Evolutionary conservation across 495 filamentous ascomycete genomes (phyloP).

Genomic region (Glonium stellatum): DNA sequence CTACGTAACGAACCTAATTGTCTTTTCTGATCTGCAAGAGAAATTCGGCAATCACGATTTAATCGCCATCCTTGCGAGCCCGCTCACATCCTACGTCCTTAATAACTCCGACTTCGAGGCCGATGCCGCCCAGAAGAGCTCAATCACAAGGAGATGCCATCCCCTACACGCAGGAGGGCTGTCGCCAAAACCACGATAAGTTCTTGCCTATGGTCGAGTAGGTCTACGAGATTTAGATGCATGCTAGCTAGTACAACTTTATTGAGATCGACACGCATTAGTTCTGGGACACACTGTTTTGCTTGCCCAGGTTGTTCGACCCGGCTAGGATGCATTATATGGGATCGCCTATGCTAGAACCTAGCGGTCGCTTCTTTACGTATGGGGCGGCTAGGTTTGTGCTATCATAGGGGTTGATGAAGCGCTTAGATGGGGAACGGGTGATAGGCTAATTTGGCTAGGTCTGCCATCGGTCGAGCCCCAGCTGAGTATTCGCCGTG

Average conservation of each 20-base stretch:
- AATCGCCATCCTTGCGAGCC: conserved; percentile 39
- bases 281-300: conserved; percentile 28
- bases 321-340: conserved; percentile 15
- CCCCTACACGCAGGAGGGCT: conserved; percentile 17
- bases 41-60: conserved; percentile 35
- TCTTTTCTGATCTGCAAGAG: conserved; percentile 46
- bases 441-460: too few species aligned
- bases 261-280: conserved; percentile 22
- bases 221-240: conserved; percentile 16
- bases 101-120: conserved; percentile 40
- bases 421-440: conserved; percentile 5
- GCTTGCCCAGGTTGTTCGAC: conserved; percentile 20
- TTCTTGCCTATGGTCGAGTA: conserved; percentile 29
- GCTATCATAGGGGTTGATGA: conserved; percentile 24
- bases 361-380: conserved; percentile 13
- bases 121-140: conserved; percentile 33
- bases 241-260: conserved; percentile 26
- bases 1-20: conserved; percentile 40
- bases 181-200: conserved; percentile 23
- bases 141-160: conserved; percentile 16
- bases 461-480: not conserved
- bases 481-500: conserved; percentile 12
- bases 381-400: conserved; percentile 26
- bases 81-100: conserved; percentile 31
- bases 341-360: conserved; percentile 11